A percentile compares a stretch with the other conserved stretches of the same genome.
Evolutionary conservation across 2,329 filamentous ascomycete genomes (phyloP).

Genomic region (Claviceps monticola): DNA sequence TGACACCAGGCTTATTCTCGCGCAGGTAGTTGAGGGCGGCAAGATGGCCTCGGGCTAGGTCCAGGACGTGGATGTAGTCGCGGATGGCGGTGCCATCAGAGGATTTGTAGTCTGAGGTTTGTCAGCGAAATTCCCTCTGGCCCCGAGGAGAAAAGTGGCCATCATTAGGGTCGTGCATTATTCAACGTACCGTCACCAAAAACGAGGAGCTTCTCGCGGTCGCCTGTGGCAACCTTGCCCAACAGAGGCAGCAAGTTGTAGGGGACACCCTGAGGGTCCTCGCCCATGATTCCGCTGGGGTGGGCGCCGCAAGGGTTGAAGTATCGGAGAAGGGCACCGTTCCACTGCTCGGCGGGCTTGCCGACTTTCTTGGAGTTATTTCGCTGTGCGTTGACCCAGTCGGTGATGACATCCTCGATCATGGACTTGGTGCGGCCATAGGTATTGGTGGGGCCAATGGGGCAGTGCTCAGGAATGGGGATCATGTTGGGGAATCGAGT

Average conservation of each 20-base stretch:
- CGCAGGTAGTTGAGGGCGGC: conserved; percentile 83
- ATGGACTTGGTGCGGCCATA: conserved; percentile 94
- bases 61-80: conserved; percentile 95
- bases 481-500: conserved; percentile 97
- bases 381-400: conserved; percentile 77
- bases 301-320: conserved; percentile 96
- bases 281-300: conserved; percentile 92
- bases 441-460: conserved; percentile 90
- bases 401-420: conserved; percentile 83
- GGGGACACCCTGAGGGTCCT: conserved; percentile 89
- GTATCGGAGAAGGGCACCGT: conserved; percentile 84
- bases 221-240: conserved; percentile 89
- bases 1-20: conserved; percentile 71
- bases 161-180: too few relatives aligned
- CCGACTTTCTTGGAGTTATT: conserved; percentile 69
- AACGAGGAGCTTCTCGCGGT: conserved; percentile 84
- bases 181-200: conserved; percentile 69
- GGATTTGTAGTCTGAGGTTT: conserved; percentile 63
- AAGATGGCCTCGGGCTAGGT: conserved; percentile 75
- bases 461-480: conserved; percentile 92
- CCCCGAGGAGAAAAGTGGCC: background rate
- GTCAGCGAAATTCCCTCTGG: conserved; percentile 9
- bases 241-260: conserved; percentile 92
- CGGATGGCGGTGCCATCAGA: conserved; percentile 87
- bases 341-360: conserved; percentile 70